Percentiles rank a stretch among this genome's conserved stretches.
Evolutionary conservation across 164 flowering plant genomes (phyloP).

Genomic region (Stephania cephalantha): DNA sequence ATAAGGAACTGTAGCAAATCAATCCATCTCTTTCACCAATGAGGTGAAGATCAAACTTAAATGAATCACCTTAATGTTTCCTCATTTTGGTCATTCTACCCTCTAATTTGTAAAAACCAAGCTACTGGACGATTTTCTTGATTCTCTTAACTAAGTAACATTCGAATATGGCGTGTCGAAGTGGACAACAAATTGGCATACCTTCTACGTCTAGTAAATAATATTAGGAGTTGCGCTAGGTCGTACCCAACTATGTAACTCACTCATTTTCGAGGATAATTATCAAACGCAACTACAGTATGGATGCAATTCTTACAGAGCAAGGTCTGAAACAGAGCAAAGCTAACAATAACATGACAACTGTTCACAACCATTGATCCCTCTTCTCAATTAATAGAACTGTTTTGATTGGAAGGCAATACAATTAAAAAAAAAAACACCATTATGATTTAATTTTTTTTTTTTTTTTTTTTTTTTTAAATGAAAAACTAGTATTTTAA

Average conservation of each 20-base stretch:
- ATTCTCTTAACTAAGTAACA: not conserved
- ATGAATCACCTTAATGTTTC: not conserved
- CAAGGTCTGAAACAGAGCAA: not conserved
- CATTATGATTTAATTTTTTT: too few species aligned
- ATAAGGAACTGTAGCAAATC: not conserved
- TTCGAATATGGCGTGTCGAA: not conserved
- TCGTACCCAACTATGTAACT: too few species aligned
- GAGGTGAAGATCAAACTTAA: not conserved
- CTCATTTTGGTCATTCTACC: not conserved
- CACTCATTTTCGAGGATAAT: too few species aligned
- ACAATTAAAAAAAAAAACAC: not conserved
- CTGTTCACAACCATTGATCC: not conserved
- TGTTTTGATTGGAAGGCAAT: not conserved
- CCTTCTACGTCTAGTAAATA: too few species aligned
- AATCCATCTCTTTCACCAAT: not conserved
- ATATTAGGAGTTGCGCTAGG: too few species aligned
- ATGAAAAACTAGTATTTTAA: not conserved
- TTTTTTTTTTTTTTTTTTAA: too few species aligned
- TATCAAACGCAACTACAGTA: too few species aligned
- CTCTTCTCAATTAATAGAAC: not conserved
- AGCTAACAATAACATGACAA: not conserved
- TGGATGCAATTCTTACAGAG: too few species aligned
- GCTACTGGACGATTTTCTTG: not conserved
- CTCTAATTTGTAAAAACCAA: not conserved
- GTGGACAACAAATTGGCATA: too few species aligned